These are phyloP conservation scores for Juglanconis juglandina DNA, from an alignment of 2,329 filamentous ascomycete species.

Conservation along the genomic window DNA sequence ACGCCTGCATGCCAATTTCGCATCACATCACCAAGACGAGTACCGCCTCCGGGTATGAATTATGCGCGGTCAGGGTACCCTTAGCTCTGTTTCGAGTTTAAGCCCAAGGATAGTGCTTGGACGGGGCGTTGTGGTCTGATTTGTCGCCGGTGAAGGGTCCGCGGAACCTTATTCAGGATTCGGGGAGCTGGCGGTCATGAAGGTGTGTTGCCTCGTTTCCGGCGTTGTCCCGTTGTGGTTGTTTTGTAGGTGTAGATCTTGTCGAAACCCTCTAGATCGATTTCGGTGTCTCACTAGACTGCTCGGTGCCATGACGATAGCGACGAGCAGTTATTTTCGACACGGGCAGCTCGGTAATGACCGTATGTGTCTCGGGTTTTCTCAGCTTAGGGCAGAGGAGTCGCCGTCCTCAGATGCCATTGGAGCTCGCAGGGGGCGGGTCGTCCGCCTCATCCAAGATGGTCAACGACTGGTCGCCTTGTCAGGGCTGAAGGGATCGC, in stretches of 20 bases:
- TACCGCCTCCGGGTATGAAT: not conserved
- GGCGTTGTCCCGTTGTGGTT: not conserved
- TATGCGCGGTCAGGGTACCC: not conserved
- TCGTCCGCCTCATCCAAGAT: conserved; percentile 16
- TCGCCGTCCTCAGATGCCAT: not conserved
- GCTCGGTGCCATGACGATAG: not conserved
- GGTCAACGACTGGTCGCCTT: conserved; percentile 16
- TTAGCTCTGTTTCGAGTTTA: conserved; percentile 4
- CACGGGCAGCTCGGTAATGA: not conserved
- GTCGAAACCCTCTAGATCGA: not conserved
- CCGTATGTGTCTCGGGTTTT: not conserved
- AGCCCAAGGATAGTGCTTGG: conserved; percentile 2
- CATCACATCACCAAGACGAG: not conserved
- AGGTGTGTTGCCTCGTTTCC: not conserved
- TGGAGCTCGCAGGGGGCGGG: not conserved
- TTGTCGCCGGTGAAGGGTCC: not conserved
- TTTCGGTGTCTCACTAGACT: not conserved
- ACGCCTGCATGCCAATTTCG: not conserved
- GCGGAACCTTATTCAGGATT: not conserved
- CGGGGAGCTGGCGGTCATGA: not conserved
- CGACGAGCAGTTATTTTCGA: not conserved
- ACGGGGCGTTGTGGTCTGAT: not conserved
- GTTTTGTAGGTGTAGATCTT: not conserved
- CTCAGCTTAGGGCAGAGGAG: not conserved
- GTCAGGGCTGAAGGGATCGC: conserved; percentile 18